Evolutionary conservation across 1,284 basidiomycete genomes (phyloP).

Genomic region (Phylloporus sp.): DNA sequence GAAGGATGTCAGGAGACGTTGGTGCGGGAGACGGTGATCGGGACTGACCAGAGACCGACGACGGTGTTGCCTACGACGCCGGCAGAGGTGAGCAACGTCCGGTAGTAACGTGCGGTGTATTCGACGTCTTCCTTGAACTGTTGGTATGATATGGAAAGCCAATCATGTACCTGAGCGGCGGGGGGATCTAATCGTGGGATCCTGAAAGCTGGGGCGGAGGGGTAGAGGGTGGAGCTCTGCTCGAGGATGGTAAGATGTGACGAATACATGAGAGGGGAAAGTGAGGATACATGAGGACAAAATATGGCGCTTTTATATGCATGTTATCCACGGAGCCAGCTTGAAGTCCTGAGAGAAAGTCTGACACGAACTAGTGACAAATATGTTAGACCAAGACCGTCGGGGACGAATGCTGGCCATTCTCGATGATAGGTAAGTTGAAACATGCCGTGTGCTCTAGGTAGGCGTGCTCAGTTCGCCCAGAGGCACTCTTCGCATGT

Average conservation of each 20-base stretch:
- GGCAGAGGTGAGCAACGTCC: constrained; percentile 44
- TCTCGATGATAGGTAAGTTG: not conserved
- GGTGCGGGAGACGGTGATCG: constrained; percentile 5
- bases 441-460: not conserved
- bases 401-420: constrained; percentile 37
- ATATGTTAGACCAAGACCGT: constrained; percentile 15
- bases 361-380: constrained; percentile 37
- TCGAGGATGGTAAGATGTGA: constrained; percentile 59
- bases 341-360: constrained; percentile 20
- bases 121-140: constrained; percentile 61
- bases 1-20: constrained; percentile 12
- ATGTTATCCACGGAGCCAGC: constrained; percentile 28
- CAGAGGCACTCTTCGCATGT: not conserved
- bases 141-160: constrained; percentile 55
- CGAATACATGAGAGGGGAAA: constrained; percentile 35
- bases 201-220: constrained; percentile 53
- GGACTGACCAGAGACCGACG: constrained; percentile 66
- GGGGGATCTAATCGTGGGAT: constrained; percentile 46
- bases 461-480: constrained; percentile 1
- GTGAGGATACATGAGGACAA: constrained; percentile 10
- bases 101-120: constrained; percentile 58
- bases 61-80: constrained; percentile 57
- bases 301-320: constrained; percentile 32
- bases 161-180: constrained; percentile 43
- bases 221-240: constrained; percentile 45